These are phyloP conservation scores for Ascochyta rabiei DNA, from an alignment of 2,329 filamentous ascomycete genomes.

Conservation along the genomic window DNA sequence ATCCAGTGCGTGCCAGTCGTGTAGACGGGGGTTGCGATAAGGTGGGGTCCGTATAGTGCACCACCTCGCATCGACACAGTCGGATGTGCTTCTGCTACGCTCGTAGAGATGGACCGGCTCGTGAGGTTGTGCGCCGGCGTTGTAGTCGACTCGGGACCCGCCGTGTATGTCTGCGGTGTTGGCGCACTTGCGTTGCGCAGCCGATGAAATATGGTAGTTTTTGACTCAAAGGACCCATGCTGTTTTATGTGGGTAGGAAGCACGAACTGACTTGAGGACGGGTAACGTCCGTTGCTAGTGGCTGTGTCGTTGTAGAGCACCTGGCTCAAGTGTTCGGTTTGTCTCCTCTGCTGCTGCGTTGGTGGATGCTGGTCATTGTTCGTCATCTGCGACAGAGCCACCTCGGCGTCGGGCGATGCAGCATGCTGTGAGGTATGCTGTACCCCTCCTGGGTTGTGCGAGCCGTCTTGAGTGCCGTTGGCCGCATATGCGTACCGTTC, in stretches of 20 bases:
- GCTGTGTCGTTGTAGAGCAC: conserved; percentile 28
- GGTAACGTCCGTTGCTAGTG: not conserved
- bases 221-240: conserved; percentile 15
- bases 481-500: not conserved
- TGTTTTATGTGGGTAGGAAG: conserved; percentile 1
- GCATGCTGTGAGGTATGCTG: not conserved
- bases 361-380: not conserved
- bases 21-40: not conserved
- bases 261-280: conserved; percentile 8
- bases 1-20: not conserved
- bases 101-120: not conserved
- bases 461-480: not conserved
- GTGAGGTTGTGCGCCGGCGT: not conserved
- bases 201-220: conserved; percentile 8
- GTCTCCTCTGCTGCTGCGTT: conserved; percentile 26
- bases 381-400: conserved; percentile 5
- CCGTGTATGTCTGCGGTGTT: not conserved
- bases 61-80: conserved; percentile 22
- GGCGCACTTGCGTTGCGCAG: conserved; percentile 20
- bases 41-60: not conserved
- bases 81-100: not conserved
- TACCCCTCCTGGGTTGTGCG: not conserved
- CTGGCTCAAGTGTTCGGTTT: conserved; percentile 33
- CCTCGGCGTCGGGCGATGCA: conserved; percentile 6
- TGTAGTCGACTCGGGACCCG: not conserved